These are phyloP conservation scores for Solanum pimpinellifolium DNA, from an alignment of 257 asterid genomes.

Conservation along the genomic window DNA sequence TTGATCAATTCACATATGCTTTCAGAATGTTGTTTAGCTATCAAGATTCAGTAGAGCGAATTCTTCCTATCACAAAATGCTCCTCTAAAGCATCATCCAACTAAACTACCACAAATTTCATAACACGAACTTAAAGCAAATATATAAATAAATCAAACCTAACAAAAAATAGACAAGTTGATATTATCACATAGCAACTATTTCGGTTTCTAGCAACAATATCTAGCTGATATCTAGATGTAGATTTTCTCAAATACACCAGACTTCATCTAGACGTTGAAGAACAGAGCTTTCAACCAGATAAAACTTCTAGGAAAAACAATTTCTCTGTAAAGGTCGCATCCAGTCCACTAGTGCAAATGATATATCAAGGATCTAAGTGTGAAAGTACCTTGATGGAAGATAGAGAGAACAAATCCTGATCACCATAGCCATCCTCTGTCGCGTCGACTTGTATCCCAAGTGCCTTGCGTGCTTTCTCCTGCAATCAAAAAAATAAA, in stretches of 20 bases:
- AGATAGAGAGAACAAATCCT: conserved; percentile 64
- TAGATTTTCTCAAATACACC: neutral
- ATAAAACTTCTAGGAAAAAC: neutral
- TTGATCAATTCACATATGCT: neutral
- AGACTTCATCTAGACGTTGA: neutral
- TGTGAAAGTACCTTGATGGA: conserved; percentile 52
- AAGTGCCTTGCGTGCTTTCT: conserved; percentile 80
- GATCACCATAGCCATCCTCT: conserved; percentile 67
- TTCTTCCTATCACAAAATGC: neutral
- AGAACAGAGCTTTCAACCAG: neutral
- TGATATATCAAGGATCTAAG: neutral
- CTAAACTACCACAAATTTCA: neutral
- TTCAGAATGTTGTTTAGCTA: neutral
- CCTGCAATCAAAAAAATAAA: conserved; percentile 36
- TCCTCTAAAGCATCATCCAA: neutral
- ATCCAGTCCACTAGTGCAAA: neutral
- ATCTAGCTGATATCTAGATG: neutral
- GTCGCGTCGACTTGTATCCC: conserved; percentile 64
- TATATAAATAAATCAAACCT: neutral
- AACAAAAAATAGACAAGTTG: neutral
- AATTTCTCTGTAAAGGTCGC: neutral
- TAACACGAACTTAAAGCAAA: neutral
- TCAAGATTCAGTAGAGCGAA: neutral
- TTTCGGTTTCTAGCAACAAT: neutral
- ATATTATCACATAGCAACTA: neutral